Evolutionary conservation across 1,284 basidiomycete genomes (phyloP).

Genomic region (Heterobasidion occidentale): DNA sequence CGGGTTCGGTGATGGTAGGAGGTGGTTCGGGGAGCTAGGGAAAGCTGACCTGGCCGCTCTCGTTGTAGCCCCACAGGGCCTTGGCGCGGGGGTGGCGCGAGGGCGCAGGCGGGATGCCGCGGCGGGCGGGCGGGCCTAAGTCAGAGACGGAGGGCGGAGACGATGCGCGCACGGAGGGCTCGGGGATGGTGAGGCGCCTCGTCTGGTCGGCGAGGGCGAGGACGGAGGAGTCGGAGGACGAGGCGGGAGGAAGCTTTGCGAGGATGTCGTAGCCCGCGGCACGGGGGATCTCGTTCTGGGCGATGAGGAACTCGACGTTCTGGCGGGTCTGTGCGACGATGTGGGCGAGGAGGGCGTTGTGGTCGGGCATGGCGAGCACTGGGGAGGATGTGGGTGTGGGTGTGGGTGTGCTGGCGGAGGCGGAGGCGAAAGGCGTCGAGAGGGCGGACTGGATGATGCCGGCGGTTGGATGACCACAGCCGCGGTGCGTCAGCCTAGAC

Average conservation of each 20-base stretch:
- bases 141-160: slow-evolving; percentile 8
- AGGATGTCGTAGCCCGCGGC: slow-evolving; percentile 46
- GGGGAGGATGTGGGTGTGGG: background rate
- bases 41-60: slow-evolving; percentile 36
- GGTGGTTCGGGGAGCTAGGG: background rate
- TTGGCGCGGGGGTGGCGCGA: slow-evolving; percentile 34
- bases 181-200: slow-evolving; percentile 10
- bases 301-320: slow-evolving; percentile 54
- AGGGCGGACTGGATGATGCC: background rate
- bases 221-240: background rate
- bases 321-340: slow-evolving; percentile 54
- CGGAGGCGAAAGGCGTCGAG: background rate
- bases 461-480: background rate
- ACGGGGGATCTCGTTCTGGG: slow-evolving; percentile 46
- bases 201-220: slow-evolving; percentile 11
- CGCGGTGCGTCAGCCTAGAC: too few species aligned
- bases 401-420: background rate
- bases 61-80: slow-evolving; percentile 63
- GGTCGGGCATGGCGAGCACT: slow-evolving; percentile 6
- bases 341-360: slow-evolving; percentile 41
- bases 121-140: slow-evolving; percentile 19
- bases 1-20: background rate
- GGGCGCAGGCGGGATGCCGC: slow-evolving; percentile 21
- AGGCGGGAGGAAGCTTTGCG: slow-evolving; percentile 32
- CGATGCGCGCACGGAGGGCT: slow-evolving; percentile 3